Percentiles rank a stretch among this genome's conserved stretches.
phyloP scores from a whole-genome alignment of 148 eudicot genomes.

The Hydrangea macrophylla region DNA sequence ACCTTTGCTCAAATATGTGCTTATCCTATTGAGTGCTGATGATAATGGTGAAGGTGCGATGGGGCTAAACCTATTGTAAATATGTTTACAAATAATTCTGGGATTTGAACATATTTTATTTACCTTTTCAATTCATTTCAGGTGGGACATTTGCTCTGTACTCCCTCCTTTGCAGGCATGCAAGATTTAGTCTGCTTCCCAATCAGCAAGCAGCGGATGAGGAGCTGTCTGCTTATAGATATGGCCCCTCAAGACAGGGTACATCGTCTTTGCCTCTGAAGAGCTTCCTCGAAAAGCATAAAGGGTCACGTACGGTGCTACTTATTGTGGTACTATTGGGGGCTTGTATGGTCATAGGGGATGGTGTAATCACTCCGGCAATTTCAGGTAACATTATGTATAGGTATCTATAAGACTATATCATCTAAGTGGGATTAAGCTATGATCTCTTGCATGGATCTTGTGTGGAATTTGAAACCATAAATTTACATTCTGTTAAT shows the following conservation, averaged over 20 bases:
- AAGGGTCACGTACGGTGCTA: constrained; percentile 52
- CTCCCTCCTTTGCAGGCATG: constrained; percentile 92
- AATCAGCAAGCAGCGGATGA: constrained; percentile 99
- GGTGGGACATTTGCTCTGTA: constrained; percentile 98
- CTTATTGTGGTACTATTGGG: constrained; percentile 75
- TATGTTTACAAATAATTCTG: not conserved
- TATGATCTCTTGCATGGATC: not conserved
- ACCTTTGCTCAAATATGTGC: constrained; percentile 85
- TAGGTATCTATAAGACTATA: no score
- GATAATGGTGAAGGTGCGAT: constrained; percentile 95
- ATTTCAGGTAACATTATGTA: constrained; percentile 61
- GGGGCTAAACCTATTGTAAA: not conserved
- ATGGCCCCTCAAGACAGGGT: constrained; percentile 44
- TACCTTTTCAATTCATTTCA: constrained; percentile 22
- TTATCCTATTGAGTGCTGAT: constrained; percentile 71
- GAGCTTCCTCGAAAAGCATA: constrained; percentile 84
- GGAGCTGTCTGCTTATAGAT: constrained; percentile 81
- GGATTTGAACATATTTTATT: not conserved
- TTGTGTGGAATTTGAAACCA: not conserved
- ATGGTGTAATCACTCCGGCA: constrained; percentile 94
- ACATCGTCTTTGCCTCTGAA: constrained; percentile 46
- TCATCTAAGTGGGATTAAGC: not conserved
- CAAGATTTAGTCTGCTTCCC: constrained; percentile 88
- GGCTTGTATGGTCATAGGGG: constrained; percentile 95
- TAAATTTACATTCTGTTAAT: not conserved